Conservation (phyloP, 192 early-diverging fungal genomes). For the Coemansia sp. region DNA sequence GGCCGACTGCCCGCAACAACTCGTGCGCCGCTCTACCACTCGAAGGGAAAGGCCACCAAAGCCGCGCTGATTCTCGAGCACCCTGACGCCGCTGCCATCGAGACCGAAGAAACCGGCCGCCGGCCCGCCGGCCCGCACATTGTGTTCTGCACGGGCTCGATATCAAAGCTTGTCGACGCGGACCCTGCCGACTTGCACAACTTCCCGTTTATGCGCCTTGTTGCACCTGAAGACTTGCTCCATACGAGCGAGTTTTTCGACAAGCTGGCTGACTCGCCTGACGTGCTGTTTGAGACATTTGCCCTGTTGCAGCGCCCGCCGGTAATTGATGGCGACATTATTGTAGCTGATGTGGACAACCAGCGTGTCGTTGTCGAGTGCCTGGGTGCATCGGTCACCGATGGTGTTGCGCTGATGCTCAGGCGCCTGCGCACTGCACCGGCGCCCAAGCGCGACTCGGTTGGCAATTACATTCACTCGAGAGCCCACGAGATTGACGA, state of each 20-base stretch:
- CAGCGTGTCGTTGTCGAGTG: constrained; percentile 38
- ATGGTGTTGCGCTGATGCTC: constrained; percentile 42
- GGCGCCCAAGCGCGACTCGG: constrained; percentile 23
- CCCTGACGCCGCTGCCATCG: constrained; percentile 11
- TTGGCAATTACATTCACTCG: constrained; percentile 23
- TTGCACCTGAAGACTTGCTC: constrained; percentile 43
- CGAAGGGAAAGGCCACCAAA: constrained; percentile 22
- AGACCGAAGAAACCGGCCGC: constrained; percentile 5
- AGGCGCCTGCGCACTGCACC: constrained; percentile 14
- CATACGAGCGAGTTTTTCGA: constrained; percentile 37
- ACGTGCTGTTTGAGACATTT: constrained; percentile 42
- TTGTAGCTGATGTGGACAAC: constrained; percentile 30
- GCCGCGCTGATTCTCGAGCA: constrained; percentile 40
- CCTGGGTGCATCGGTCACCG: constrained; percentile 37
- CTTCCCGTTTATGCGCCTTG: constrained; percentile 38
- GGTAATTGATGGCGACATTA: constrained; percentile 36
- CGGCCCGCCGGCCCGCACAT: constrained; percentile 20
- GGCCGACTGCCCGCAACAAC: background rate
- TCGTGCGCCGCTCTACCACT: constrained; percentile 29
- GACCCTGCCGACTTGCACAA: constrained; percentile 31
- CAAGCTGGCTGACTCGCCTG: constrained; percentile 20
- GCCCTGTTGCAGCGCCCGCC: constrained; percentile 37
- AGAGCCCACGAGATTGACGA: constrained; percentile 19
- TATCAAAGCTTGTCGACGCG: constrained; percentile 32
- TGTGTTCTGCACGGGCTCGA: constrained; percentile 39